A percentile compares a stretch with the other conserved stretches of the same genome.
phyloP scores from a whole-genome alignment of 2,329 filamentous ascomycete species.

The Fulvia fulva region DNA sequence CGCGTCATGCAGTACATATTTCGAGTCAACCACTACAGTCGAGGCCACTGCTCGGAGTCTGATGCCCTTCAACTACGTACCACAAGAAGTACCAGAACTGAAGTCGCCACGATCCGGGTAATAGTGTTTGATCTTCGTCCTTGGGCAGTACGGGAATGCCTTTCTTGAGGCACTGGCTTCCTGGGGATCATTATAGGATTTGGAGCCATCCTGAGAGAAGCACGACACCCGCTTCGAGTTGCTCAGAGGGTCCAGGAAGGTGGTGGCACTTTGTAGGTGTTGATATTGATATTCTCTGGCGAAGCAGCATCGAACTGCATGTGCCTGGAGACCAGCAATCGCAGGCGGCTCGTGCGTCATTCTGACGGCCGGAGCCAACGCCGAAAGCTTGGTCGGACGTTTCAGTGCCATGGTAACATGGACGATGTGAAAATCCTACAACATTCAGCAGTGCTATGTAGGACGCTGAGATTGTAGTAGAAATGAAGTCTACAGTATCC shows the following conservation, averaged over 20 bases:
- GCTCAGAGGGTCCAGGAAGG: too few relatives aligned
- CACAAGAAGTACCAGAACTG: constrained; percentile 13
- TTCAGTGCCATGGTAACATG: too few relatives aligned
- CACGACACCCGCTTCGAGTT: not conserved
- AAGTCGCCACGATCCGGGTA: constrained; percentile 12
- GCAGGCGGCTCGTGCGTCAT: not conserved
- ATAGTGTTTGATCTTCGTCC: not conserved
- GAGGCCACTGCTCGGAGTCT: too few relatives aligned
- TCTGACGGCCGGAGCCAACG: not conserved
- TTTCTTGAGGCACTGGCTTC: constrained; percentile 4
- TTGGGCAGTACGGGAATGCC: not conserved
- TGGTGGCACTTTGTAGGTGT: too few relatives aligned
- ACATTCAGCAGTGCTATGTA: too few relatives aligned
- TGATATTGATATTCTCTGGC: too few relatives aligned
- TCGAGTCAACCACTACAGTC: too few relatives aligned
- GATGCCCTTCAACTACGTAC: too few relatives aligned
- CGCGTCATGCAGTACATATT: too few relatives aligned
- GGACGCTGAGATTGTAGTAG: too few relatives aligned
- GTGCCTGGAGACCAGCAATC: not conserved
- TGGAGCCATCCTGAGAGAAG: constrained; percentile 1
- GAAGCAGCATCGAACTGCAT: not conserved
- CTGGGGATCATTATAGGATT: constrained; percentile 10
- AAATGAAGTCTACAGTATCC: too few relatives aligned
- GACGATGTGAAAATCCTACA: too few relatives aligned
- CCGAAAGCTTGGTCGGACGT: not conserved